Evolutionary conservation across 2,329 filamentous ascomycete genomes (phyloP).

Genomic region (Trichoderma endophyticum): DNA sequence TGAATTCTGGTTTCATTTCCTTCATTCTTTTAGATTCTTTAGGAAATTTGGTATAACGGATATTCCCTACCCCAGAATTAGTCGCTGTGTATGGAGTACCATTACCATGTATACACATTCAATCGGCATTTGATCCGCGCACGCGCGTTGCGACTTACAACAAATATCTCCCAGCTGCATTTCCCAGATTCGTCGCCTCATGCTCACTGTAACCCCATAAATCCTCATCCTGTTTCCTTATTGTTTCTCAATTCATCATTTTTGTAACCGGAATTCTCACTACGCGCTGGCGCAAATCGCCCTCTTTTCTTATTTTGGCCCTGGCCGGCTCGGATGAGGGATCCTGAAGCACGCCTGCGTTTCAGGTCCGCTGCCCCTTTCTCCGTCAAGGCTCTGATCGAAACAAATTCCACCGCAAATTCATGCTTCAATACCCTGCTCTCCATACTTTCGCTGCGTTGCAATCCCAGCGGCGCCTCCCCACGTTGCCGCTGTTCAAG

Average conservation of each 20-base stretch:
- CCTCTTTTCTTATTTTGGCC: not conserved
- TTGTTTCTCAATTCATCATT: not conserved
- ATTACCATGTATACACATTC: not conserved
- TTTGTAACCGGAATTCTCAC: slow-evolving; percentile 3
- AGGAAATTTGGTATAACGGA: too few relatives aligned
- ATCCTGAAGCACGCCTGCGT: slow-evolving; percentile 25
- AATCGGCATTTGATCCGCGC: not conserved
- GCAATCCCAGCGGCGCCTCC: not conserved
- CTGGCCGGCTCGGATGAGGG: not conserved
- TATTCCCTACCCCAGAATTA: not conserved
- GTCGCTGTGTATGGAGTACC: not conserved
- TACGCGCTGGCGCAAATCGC: slow-evolving; percentile 9
- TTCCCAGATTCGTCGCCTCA: not conserved
- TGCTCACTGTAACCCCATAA: not conserved
- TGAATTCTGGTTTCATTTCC: not conserved
- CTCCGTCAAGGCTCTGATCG: slow-evolving; percentile 8
- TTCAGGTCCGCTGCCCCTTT: slow-evolving; percentile 19
- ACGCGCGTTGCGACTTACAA: not conserved
- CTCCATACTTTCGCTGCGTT: not conserved
- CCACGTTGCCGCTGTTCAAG: not conserved
- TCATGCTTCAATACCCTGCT: not conserved
- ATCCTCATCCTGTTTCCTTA: too few relatives aligned
- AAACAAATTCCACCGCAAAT: not conserved
- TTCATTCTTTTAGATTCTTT: not conserved
- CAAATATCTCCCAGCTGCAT: not conserved